phyloP scores from a whole-genome alignment of 2,329 filamentous ascomycete species.

The Ophiobolus disseminans region DNA sequence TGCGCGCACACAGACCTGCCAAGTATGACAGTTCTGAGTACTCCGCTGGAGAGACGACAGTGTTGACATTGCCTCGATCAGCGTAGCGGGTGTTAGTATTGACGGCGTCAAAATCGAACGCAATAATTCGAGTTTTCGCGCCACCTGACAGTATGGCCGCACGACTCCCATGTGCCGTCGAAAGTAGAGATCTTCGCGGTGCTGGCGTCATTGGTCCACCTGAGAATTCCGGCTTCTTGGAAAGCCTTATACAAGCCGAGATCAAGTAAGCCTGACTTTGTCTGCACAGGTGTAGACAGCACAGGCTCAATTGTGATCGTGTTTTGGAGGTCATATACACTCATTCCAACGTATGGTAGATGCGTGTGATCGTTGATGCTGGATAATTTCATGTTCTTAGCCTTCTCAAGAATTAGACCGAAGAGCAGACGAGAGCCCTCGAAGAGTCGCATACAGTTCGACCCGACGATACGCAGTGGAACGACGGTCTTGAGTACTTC shows the following conservation, averaged over 20 bases:
- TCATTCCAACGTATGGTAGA: slow-evolving; percentile 30
- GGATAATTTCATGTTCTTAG: slow-evolving; percentile 26
- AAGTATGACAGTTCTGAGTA: slow-evolving; percentile 36
- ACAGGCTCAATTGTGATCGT: slow-evolving; percentile 38
- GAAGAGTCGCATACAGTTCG: slow-evolving; percentile 34
- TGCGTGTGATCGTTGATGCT: slow-evolving; percentile 1
- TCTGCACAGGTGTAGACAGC: slow-evolving; percentile 27
- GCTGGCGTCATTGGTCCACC: slow-evolving; percentile 14
- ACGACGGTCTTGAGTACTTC: slow-evolving; percentile 37
- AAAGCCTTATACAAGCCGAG: slow-evolving; percentile 35
- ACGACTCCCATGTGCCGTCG: slow-evolving; percentile 17
- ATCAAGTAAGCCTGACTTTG: slow-evolving; percentile 36
- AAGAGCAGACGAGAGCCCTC: slow-evolving; percentile 47
- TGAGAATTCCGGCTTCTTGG: slow-evolving; percentile 22
- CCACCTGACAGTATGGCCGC: slow-evolving; percentile 31
- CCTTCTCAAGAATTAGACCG: slow-evolving; percentile 47
- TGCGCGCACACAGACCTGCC: slow-evolving; percentile 39
- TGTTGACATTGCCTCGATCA: slow-evolving; percentile 7
- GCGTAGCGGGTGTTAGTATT: slow-evolving; percentile 3
- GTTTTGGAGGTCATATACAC: slow-evolving; percentile 38
- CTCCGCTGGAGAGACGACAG: slow-evolving; percentile 23
- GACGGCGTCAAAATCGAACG: slow-evolving; percentile 27
- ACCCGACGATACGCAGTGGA: slow-evolving; percentile 35
- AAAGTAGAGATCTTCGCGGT: slow-evolving; percentile 1
- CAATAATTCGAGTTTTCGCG: slow-evolving; percentile 19